Conservation (phyloP, 805 yeast genomes). For the Scheffersomyces coipomensis region DNA sequence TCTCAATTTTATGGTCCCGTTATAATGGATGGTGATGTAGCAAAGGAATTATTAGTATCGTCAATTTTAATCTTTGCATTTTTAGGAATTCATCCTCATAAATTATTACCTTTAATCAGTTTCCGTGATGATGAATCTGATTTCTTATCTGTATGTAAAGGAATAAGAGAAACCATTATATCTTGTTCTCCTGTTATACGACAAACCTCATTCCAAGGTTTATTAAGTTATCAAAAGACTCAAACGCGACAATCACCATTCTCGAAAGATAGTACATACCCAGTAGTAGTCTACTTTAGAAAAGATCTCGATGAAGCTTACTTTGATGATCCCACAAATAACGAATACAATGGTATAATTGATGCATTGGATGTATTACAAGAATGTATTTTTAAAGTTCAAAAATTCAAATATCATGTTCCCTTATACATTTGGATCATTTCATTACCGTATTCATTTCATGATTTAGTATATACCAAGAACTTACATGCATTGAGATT, state of each 20-base stretch:
- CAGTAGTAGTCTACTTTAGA: neutral
- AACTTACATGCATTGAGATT: constrained; percentile 24
- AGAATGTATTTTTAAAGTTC: constrained; percentile 9
- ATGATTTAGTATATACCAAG: constrained; percentile 15
- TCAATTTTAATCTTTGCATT: constrained; percentile 24
- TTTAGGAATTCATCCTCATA: constrained; percentile 30
- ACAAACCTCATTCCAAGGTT: neutral
- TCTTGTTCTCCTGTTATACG: constrained; percentile 2
- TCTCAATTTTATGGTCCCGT: neutral
- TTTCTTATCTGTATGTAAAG: constrained; percentile 17
- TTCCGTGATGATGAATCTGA: constrained; percentile 16
- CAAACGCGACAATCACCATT: neutral
- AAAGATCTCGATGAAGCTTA: constrained; percentile 3
- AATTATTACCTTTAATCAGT: constrained; percentile 25
- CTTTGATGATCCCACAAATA: constrained; percentile 2
- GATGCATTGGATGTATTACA: constrained; percentile 12
- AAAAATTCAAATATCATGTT: constrained; percentile 20
- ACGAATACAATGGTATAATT: constrained; percentile 2
- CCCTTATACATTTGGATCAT: constrained; percentile 31
- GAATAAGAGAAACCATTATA: constrained; percentile 10
- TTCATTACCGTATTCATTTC: constrained; percentile 12
- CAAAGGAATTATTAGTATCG: constrained; percentile 16
- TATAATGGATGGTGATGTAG: neutral
- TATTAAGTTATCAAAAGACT: neutral
- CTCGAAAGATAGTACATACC: neutral